A percentile compares a stretch with the other conserved stretches of the same genome.
These are phyloP conservation scores for Tricholoma terreum DNA, from an alignment of 768 basidiomycete genomes.

Conservation along the genomic window DNA sequence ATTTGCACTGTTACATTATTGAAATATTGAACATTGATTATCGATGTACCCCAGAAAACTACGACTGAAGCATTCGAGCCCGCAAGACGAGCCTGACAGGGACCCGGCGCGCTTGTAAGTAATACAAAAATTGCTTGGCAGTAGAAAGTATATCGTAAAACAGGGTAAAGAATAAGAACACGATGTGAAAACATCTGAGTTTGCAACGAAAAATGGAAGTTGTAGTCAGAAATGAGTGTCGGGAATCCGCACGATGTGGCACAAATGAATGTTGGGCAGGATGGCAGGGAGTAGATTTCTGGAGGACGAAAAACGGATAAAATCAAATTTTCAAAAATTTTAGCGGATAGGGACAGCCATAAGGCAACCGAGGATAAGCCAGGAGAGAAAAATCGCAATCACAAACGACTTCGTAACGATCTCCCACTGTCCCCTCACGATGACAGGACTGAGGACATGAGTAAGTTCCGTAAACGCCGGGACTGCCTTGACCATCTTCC, in stretches of 20 bases:
- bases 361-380: conserved; percentile 37
- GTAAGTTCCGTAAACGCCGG: conserved; percentile 77
- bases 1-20: too few relatives aligned
- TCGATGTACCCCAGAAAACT: neutral
- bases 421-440: conserved; percentile 83
- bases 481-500: conserved; percentile 49
- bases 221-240: conserved; percentile 2
- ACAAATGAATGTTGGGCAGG: neutral
- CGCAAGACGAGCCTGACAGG: neutral
- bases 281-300: neutral
- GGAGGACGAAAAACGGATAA: neutral
- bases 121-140: neutral
- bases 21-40: neutral
- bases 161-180: neutral
- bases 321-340: neutral
- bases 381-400: conserved; percentile 44
- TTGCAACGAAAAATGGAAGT: too few relatives aligned
- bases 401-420: conserved; percentile 63
- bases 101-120: neutral
- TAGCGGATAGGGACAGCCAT: conserved; percentile 27
- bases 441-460: conserved; percentile 61
- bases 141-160: neutral
- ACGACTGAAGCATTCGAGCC: too few relatives aligned
- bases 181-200: too few relatives aligned
- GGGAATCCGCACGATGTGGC: neutral